Evolutionary conservation across 169 alveolate genomes (phyloP), one percentile per base, ranked within the genome.

Genomic region (Theileria sp.): DNA sequence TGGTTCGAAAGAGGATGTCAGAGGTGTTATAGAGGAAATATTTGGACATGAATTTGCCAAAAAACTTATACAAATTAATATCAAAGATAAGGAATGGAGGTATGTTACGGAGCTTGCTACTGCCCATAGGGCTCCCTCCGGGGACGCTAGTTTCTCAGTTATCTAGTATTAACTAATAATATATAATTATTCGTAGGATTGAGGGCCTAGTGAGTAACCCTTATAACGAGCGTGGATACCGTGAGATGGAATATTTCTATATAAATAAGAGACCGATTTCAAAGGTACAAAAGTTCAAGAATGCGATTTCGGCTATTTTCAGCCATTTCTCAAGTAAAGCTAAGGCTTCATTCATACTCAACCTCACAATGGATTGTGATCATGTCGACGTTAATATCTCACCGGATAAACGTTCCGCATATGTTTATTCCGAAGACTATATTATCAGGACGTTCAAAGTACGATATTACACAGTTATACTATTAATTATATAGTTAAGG

Each of bases 371-470:
- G 8, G 88, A 90, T 44, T 28, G 51, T 32, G 74, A 80, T n/a
- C 70, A 84, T n/a, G 83, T 90, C 34, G 94, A 90, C 71, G 58
- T 90, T 0, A 90, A 90, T 50, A 85, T 86, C 21, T 86, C 93
- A 0, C 94, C 94, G 34, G 94, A 90, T 73, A 90, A 90, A 58
- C 80, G 94, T 25, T 85, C 83, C 9, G 80, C 86, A n/a, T 84
- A 84, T 54, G 36, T 90, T 60, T 77, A 72, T 51, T 85, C 80
- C 50, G 94, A 90, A 73, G 88, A 90, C 34, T 77, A 66, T 13
- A 79, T 90, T 32, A 78, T 65, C 28, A 56, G 66, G 8, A 67
- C 72, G 32, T 71, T 85, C 17, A 85, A 85, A 54, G 87, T 71
- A 58, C 9, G 3, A 4, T 68, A 58, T 61, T 36, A 68, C 17